These are phyloP conservation scores for Begonia fuchsioides DNA, from an alignment of 306 rosid genomes.

Conservation along the genomic window DNA sequence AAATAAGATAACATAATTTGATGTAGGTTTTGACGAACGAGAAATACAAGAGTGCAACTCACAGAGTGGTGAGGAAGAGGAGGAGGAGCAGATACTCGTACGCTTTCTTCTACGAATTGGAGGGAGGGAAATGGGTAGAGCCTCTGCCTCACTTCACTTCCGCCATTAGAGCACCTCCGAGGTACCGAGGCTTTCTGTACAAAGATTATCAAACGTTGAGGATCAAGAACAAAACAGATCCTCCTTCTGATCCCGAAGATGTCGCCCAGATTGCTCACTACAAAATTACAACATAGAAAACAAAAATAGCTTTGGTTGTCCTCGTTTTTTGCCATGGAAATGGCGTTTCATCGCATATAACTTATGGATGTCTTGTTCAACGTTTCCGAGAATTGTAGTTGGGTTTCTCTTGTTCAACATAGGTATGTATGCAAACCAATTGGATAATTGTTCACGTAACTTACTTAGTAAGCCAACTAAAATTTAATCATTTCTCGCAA, in stretches of 20 bases:
- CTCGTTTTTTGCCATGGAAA: no score
- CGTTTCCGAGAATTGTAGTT: no score
- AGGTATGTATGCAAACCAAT: no score
- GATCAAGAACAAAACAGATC: slow-evolving; percentile 28
- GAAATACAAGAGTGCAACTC: slow-evolving; percentile 34
- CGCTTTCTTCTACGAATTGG: slow-evolving; percentile 26
- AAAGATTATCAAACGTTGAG: slow-evolving; percentile 30
- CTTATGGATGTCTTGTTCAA: no score
- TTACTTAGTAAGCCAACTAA: no score
- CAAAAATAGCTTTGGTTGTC: background rate
- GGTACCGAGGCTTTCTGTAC: slow-evolving; percentile 25
- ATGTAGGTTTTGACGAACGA: slow-evolving; percentile 37
- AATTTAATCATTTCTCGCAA: no score
- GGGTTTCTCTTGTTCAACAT: no score
- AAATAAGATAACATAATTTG: background rate
- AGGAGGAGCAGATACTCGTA: slow-evolving; percentile 22
- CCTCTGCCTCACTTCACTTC: slow-evolving; percentile 28
- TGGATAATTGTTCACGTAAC: no score
- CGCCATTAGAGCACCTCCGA: slow-evolving; percentile 33
- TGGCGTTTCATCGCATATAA: no score
- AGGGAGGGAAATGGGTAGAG: slow-evolving; percentile 40
- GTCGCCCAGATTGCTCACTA: slow-evolving; percentile 24
- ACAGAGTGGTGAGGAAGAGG: slow-evolving; percentile 24
- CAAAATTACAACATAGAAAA: slow-evolving; percentile 7
- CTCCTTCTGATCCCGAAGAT: slow-evolving; percentile 34